These are phyloP conservation scores for Ilyonectria destructans DNA, from an alignment of 2,329 filamentous ascomycete species.

Conservation along the genomic window DNA sequence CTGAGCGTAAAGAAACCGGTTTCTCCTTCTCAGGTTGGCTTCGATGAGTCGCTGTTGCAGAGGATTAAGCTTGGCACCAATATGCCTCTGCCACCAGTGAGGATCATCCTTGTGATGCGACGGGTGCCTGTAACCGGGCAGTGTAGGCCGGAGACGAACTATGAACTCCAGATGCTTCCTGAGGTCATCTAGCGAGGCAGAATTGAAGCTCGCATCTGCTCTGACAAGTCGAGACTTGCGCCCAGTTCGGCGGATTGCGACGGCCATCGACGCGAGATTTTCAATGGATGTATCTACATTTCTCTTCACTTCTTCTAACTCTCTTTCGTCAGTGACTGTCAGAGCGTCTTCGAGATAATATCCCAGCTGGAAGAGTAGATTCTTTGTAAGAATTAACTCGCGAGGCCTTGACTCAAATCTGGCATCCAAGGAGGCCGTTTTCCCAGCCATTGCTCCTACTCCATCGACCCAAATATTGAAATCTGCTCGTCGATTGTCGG, in stretches of 20 bases:
- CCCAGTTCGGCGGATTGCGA: slow-evolving; percentile 28
- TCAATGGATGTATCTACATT: slow-evolving; percentile 23
- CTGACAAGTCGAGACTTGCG: slow-evolving; percentile 15
- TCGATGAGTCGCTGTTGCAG: slow-evolving; percentile 21
- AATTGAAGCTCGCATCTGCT: slow-evolving; percentile 9
- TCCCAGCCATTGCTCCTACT: slow-evolving; percentile 33
- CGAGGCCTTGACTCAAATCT: slow-evolving; percentile 18
- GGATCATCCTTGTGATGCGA: background rate
- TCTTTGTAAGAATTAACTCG: slow-evolving; percentile 22
- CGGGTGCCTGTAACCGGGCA: background rate
- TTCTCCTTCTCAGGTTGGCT: slow-evolving; percentile 16
- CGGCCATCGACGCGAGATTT: slow-evolving; percentile 19
- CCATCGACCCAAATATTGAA: slow-evolving; percentile 34
- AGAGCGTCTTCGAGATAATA: slow-evolving; percentile 10
- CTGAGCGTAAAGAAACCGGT: slow-evolving; percentile 21
- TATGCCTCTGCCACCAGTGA: slow-evolving; percentile 3
- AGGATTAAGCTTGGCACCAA: background rate
- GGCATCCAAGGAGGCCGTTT: slow-evolving; percentile 22
- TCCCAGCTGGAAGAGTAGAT: slow-evolving; percentile 8
- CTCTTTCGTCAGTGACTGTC: background rate
- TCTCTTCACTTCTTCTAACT: slow-evolving; percentile 4
- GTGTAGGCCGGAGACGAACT: slow-evolving; percentile 2
- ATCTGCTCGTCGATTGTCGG: slow-evolving; percentile 29
- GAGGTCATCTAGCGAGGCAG: slow-evolving; percentile 1
- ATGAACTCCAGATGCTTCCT: slow-evolving; percentile 11